phyloP scores from a whole-genome alignment of 345 rosid genomes.

The Rhizophora apiculata region DNA sequence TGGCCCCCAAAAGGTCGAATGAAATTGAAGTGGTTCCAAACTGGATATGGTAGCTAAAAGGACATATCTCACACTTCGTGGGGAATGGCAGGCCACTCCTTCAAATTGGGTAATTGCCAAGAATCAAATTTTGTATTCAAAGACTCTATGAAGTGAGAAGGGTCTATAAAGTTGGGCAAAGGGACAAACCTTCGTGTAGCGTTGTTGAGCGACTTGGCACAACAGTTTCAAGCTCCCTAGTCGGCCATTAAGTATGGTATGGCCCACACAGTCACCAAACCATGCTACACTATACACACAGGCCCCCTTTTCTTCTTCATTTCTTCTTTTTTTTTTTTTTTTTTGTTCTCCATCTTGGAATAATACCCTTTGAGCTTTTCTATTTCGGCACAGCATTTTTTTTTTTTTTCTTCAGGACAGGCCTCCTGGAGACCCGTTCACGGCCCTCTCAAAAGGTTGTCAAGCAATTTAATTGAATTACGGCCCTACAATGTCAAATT shows the following conservation, averaged over 20 bases:
- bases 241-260: conserved; percentile 20
- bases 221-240: conserved; percentile 12
- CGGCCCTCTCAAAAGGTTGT: background rate
- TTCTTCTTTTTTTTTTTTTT: background rate
- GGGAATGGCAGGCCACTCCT: conserved; percentile 5
- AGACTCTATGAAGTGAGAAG: background rate
- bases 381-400: background rate
- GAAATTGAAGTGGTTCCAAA: too few species aligned
- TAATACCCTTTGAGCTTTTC: background rate
- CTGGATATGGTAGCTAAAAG: background rate
- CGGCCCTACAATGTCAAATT: background rate
- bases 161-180: background rate
- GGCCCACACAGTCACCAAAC: conserved; percentile 31
- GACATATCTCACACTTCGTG: background rate
- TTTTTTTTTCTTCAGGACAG: conserved; percentile 2
- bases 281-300: background rate
- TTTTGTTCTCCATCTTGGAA: background rate
- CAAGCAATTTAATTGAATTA: background rate
- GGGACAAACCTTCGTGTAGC: conserved; percentile 28
- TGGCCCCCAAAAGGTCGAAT: background rate
- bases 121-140: background rate
- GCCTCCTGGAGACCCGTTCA: conserved; percentile 34
- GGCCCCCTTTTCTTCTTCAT: conserved; percentile 6
- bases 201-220: conserved; percentile 11
- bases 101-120: background rate